Evolutionary conservation across 164 flowering plant genomes (phyloP), one percentile per base, ranked within the genome.

Genomic region (Warburgia ugandensis): DNA sequence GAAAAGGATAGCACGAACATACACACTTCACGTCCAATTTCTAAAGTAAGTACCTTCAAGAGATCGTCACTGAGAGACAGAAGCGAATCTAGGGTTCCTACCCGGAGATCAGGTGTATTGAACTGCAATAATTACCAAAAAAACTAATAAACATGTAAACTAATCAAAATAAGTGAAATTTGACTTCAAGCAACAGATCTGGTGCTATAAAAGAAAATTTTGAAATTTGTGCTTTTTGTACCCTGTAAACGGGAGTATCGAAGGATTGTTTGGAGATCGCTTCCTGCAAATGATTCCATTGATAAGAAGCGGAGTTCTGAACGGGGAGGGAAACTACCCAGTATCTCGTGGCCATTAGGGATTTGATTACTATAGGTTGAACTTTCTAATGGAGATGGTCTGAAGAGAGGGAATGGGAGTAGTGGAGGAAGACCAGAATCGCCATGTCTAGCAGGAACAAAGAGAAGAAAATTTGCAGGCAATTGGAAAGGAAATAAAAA

Each of bases 11-110:
- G 14, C 1, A 4, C 12, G 25, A 19, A 19, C 53, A 12, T 33
- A 26, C 31, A 7, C 6, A n/a, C 25, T 5, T 31, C 20, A 5
- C 5, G 45, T 23, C 12, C 13, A 1, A 26, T 51, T 54, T 16
- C 6, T 1, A 6, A 11, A 29, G 36, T 46, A 13, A 14, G 28
- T 38, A 83, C 98, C 94, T 92, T 92, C 14, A 76, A 10, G 26
- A 92, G 88, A 70, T 92, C 96, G 56, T 92, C 98, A 58, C 95
- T 84, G 60, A 92, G 88, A 2, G 96, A 45, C 13, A 92, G 81
- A 10, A 92, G 85, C 48, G 98, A 88, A 68, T 92, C 98, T 13
- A 92, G 70, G 25, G 98, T 92, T 17, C 98, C 98, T 1, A 92
- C 96, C 14, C 96, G 85, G 36, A 92, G 95, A 79, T 81, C 79